These are phyloP conservation scores for Pleurotus cornucopiae DNA, from an alignment of 768 basidiomycete genomes.

Conservation along the genomic window DNA sequence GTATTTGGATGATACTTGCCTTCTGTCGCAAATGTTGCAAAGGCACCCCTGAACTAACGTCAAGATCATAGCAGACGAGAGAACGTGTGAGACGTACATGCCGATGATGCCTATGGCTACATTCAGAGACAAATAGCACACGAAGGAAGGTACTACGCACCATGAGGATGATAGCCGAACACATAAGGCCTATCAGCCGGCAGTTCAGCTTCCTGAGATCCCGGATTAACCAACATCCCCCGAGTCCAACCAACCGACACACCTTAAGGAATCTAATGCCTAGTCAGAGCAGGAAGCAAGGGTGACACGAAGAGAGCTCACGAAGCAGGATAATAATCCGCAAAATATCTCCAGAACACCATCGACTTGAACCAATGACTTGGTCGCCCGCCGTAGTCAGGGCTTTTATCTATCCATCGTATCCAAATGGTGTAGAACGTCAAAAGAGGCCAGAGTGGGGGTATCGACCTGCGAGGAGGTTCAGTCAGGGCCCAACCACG, in stretches of 20 bases:
- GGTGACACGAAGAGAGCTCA: slow-evolving; percentile 35
- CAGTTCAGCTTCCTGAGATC: slow-evolving; percentile 77
- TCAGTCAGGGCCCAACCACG: not conserved
- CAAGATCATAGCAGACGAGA: not conserved
- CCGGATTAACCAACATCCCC: slow-evolving; percentile 6
- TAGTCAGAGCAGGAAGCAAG: slow-evolving; percentile 22
- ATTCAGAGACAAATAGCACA: not conserved
- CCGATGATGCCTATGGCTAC: slow-evolving; percentile 81
- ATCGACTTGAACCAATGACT: slow-evolving; percentile 70
- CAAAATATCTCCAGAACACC: slow-evolving; percentile 85
- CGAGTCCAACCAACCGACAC: slow-evolving; percentile 10
- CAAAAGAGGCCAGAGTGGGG: slow-evolving; percentile 83
- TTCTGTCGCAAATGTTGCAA: slow-evolving; percentile 96
- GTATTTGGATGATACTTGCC: slow-evolving; percentile 34
- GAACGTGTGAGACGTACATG: slow-evolving; percentile 57
- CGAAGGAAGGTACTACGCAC: slow-evolving; percentile 33
- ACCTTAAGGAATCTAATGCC: slow-evolving; percentile 48
- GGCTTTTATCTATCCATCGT: slow-evolving; percentile 67
- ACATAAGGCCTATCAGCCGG: slow-evolving; percentile 91
- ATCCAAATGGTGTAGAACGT: slow-evolving; percentile 79
- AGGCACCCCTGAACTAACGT: slow-evolving; percentile 64
- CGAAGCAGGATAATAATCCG: slow-evolving; percentile 89
- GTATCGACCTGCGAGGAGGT: slow-evolving; percentile 62
- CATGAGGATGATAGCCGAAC: slow-evolving; percentile 98
- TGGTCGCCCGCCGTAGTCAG: slow-evolving; percentile 67